Evolutionary conservation across 2,329 filamentous ascomycete genomes (phyloP), one percentile per base, ranked within the genome.

Genomic region (Talaromyces sp.): DNA sequence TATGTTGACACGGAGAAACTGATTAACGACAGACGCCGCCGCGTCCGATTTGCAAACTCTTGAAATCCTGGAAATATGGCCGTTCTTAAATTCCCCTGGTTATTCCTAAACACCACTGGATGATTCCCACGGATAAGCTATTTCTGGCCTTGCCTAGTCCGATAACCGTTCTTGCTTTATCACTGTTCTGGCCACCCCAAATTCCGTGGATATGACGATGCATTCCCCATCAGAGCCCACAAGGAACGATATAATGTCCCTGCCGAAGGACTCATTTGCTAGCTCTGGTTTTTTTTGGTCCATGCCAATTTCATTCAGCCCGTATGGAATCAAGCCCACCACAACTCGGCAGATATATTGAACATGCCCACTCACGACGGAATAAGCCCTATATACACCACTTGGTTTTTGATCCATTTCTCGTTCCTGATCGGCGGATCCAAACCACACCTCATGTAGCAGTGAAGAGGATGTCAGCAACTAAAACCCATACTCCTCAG

Each of bases 1-100:
- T 95, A 95, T 81, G 82, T 89, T 78, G 83, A 86, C 64, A 94
- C 90, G 47, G 90, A 94, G 76, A 83, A 83, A 70, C 81, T 88
- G 73, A 92, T 94, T 64, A 85, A 89, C 67, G 85, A 90, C 59
- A 81, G 88, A 56, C 70, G 70, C 45, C 71, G 71, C 49, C 70
- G 69, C 41, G 68, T 73, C 53, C 70, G 70, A 57, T 73, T 74
- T 52, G 64, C 62, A 43, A 63, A 27, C 41, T 14, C 45, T 20
- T 49, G 27, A 33, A 7, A 10, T 32, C 13, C 14, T 30, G 52
- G 44, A 52, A 47, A 8, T 44, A 51, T 50, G 46, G 36, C 57
- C 56, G 27, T 47, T 35, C 48, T 37, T 42, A 42, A 29, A 14
- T 24, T 36, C 10, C 16, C 17, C 41, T 42, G 22, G n/a, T 40